Conservation (phyloP, 163 green algal species). For the Chlorella variabilis region DNA sequence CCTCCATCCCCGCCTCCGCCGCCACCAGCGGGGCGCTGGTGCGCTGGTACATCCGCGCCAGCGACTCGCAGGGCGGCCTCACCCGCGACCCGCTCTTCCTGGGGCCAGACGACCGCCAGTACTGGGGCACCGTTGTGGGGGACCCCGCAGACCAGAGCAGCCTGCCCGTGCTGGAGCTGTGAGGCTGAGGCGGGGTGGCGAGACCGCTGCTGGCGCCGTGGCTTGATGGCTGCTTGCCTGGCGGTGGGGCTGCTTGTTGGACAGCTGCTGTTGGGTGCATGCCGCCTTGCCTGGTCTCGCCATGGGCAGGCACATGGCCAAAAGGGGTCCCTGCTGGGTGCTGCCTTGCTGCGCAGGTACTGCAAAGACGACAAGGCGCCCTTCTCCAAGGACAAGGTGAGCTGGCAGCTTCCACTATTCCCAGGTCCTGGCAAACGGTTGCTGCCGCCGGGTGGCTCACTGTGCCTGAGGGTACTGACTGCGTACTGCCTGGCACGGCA, state of each 20-base stretch:
- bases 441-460: too few relatives aligned
- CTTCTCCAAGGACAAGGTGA: neutral
- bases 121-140: constrained; percentile 59
- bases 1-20: constrained; percentile 43
- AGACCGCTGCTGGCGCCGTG: too few relatives aligned
- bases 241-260: too few relatives aligned
- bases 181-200: neutral
- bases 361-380: constrained; percentile 40
- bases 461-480: too few relatives aligned
- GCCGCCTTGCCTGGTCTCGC: too few relatives aligned
- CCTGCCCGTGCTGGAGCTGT: constrained; percentile 60
- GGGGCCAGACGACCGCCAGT: constrained; percentile 7
- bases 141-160: constrained; percentile 27
- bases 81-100: constrained; percentile 11
- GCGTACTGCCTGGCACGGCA: neutral
- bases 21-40: constrained; percentile 47
- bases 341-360: constrained; percentile 47
- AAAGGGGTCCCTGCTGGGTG: neutral
- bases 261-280: neutral
- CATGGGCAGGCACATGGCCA: too few relatives aligned
- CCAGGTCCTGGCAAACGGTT: too few relatives aligned
- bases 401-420: too few relatives aligned
- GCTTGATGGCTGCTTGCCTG: neutral
- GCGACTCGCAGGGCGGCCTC: neutral
- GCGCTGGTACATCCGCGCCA: constrained; percentile 50